Evolutionary conservation across 805 yeast species (phyloP).

Genomic region (Isabelozyma rhagii): DNA sequence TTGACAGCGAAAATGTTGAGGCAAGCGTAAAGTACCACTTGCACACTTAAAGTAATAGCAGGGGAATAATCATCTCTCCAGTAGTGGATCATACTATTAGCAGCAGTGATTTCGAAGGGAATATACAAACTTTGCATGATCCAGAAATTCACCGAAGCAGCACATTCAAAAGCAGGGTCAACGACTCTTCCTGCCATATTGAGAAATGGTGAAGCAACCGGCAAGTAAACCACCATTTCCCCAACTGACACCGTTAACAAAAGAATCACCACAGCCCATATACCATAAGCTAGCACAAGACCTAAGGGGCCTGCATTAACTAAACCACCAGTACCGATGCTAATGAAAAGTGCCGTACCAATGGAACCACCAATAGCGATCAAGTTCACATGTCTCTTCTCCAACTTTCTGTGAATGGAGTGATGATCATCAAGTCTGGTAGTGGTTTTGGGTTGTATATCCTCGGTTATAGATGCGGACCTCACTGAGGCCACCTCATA

Average conservation of each 20-base stretch:
- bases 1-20: constrained; percentile 47
- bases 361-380: constrained; percentile 70
- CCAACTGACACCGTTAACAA: constrained; percentile 33
- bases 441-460: too few species aligned
- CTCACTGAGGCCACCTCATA: not conserved
- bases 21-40: constrained; percentile 37
- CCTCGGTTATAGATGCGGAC: not conserved
- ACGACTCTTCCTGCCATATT: constrained; percentile 38
- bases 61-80: constrained; percentile 50
- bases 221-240: constrained; percentile 36
- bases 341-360: constrained; percentile 48
- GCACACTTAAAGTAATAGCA: constrained; percentile 44
- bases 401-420: constrained; percentile 33
- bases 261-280: constrained; percentile 30
- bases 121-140: constrained; percentile 44
- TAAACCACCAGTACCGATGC: constrained; percentile 30
- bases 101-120: constrained; percentile 47
- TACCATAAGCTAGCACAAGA: constrained; percentile 25
- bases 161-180: constrained; percentile 34
- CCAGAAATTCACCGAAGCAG: constrained; percentile 32
- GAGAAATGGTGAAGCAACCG: constrained; percentile 33
- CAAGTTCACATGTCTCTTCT: constrained; percentile 54
- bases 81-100: constrained; percentile 52
- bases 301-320: constrained; percentile 34
- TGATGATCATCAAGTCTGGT: not conserved